These are phyloP conservation scores for Articulospora tetracladia DNA, from an alignment of 495 filamentous ascomycete species.

Conservation along the genomic window DNA sequence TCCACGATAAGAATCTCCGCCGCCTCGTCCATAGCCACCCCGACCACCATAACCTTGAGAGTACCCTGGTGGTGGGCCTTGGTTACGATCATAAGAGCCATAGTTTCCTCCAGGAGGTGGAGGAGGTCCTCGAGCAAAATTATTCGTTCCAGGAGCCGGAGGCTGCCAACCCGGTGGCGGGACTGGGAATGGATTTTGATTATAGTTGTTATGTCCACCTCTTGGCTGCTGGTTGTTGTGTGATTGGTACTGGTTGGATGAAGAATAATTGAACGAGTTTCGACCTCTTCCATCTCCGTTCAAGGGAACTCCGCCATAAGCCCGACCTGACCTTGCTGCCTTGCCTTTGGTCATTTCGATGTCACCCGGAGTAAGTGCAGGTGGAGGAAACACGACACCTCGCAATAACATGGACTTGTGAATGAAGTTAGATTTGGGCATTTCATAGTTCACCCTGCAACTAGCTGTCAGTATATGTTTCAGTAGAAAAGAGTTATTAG, in stretches of 20 bases:
- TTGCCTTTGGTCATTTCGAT: slow-evolving; percentile 48
- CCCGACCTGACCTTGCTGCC: slow-evolving; percentile 32
- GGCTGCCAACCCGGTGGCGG: slow-evolving; percentile 35
- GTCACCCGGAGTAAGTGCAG: slow-evolving; percentile 69
- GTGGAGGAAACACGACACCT: slow-evolving; percentile 66
- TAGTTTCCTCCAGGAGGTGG: slow-evolving; percentile 40
- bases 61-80: slow-evolving; percentile 15
- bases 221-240: slow-evolving; percentile 11
- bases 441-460: slow-evolving; percentile 73
- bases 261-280: slow-evolving; percentile 41
- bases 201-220: slow-evolving; percentile 28
- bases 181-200: slow-evolving; percentile 31
- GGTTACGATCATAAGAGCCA: slow-evolving; percentile 25
- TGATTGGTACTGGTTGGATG: slow-evolving; percentile 6
- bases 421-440: slow-evolving; percentile 62
- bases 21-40: slow-evolving; percentile 5
- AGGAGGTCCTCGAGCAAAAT: slow-evolving; percentile 39
- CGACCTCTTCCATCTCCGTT: slow-evolving; percentile 48
- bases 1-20: slow-evolving; percentile 8
- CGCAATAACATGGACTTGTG: slow-evolving; percentile 96
- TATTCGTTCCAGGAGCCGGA: slow-evolving; percentile 38
- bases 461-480: slow-evolving; percentile 28
- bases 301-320: slow-evolving; percentile 60
- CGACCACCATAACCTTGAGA: slow-evolving; percentile 11
- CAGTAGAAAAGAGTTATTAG: not conserved